Conservation (phyloP, 768 basidiomycete genomes). For the Phaeotremella skinneri region DNA sequence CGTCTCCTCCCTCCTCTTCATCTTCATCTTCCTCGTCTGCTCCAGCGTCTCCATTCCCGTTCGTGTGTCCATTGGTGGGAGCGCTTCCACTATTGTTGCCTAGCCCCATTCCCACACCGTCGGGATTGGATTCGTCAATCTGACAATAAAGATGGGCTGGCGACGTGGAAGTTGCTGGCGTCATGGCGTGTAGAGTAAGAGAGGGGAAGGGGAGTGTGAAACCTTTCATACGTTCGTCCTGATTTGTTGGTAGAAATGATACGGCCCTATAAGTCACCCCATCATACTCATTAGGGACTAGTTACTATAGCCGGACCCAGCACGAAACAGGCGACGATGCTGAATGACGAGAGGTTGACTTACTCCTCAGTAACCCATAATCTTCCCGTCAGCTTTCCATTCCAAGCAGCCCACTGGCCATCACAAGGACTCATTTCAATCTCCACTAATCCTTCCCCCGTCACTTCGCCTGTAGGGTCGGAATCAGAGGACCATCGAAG, state of each 20-base stretch:
- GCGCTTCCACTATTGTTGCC: slow-evolving; percentile 11
- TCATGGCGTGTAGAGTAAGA: slow-evolving; percentile 90
- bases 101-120: not conserved
- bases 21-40: slow-evolving; percentile 42
- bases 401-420: slow-evolving; percentile 58
- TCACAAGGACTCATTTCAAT: slow-evolving; percentile 68
- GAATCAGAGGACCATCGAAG: slow-evolving; percentile 67
- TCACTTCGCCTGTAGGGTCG: slow-evolving; percentile 43
- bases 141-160: slow-evolving; percentile 75
- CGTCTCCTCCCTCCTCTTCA: slow-evolving; percentile 53
- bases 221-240: slow-evolving; percentile 64
- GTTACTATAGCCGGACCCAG: not conserved
- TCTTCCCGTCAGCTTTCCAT: slow-evolving; percentile 61
- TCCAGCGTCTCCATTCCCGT: slow-evolving; percentile 11
- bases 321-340: not conserved
- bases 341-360: slow-evolving; percentile 13
- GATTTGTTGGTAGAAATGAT: slow-evolving; percentile 65
- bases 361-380: slow-evolving; percentile 86
- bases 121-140: slow-evolving; percentile 66
- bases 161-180: slow-evolving; percentile 59
- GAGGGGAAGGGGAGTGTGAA: slow-evolving; percentile 83
- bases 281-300: slow-evolving; percentile 8
- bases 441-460: slow-evolving; percentile 54
- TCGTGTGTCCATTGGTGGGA: not conserved
- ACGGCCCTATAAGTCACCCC: slow-evolving; percentile 61